phyloP scores from a whole-genome alignment of 2,329 filamentous ascomycete genomes.

The Fusarium sp. region DNA sequence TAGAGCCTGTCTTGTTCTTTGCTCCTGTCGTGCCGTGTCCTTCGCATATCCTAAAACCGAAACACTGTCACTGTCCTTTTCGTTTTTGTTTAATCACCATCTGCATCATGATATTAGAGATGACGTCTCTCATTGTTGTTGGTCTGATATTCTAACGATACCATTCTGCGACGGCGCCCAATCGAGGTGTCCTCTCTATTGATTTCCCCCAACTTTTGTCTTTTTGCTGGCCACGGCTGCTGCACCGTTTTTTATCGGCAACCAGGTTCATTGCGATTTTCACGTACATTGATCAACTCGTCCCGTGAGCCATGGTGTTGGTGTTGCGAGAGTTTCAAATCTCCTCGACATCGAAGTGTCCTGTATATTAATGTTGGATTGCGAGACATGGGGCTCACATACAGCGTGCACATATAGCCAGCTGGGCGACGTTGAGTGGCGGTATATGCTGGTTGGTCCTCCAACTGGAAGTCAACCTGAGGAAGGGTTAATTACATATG shows the following conservation, averaged over 20 bases:
- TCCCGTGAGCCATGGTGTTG: slow-evolving; percentile 1
- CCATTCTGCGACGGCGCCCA: slow-evolving; percentile 47
- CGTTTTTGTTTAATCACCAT: slow-evolving; percentile 21
- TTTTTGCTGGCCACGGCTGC: slow-evolving; percentile 8
- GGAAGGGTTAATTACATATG: slow-evolving; percentile 27
- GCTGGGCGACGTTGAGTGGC: slow-evolving; percentile 5
- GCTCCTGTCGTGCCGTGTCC: not conserved
- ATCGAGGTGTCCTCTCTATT: slow-evolving; percentile 27
- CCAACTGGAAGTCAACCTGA: not conserved
- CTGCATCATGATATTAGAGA: slow-evolving; percentile 32
- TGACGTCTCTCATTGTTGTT: slow-evolving; percentile 34
- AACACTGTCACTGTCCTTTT: slow-evolving; percentile 18
- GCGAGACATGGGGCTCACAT: not conserved
- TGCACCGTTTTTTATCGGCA: slow-evolving; percentile 1
- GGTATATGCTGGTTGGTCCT: slow-evolving; percentile 2
- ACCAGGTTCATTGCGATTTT: slow-evolving; percentile 12
- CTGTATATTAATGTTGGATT: slow-evolving; percentile 39
- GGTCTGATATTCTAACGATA: slow-evolving; percentile 45
- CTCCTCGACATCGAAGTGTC: slow-evolving; percentile 5
- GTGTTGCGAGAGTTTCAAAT: slow-evolving; percentile 2
- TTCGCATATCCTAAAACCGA: slow-evolving; percentile 6
- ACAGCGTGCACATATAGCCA: not conserved
- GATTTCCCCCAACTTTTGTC: slow-evolving; percentile 11
- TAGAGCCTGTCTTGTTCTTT: slow-evolving; percentile 17
- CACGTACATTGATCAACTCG: slow-evolving; percentile 7